Evolutionary conservation across 202 grass and related monocot genomes (phyloP), one percentile per base, ranked within the genome.

Genomic region (Eragrostis tef): DNA sequence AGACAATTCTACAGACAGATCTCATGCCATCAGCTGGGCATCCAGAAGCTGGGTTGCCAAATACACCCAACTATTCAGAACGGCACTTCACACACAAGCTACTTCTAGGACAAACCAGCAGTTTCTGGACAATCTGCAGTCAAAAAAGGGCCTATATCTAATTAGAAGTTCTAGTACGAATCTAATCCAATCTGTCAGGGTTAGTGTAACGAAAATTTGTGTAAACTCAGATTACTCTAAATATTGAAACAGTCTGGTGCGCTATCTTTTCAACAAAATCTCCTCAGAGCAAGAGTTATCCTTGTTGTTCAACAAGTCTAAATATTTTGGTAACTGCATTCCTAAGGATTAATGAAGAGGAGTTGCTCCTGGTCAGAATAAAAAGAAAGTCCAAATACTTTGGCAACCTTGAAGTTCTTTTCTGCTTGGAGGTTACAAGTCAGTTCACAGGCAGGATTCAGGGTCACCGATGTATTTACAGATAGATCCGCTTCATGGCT

Each of bases 151-250:
- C 34, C 20, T 25, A 43, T 21, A 43, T 75, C 72, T 59, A 61
- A 76, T 60, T 60, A 16, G 22, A 9, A 10, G 3, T 17, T 10
- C 9, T 25, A 4, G 3, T 11, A 58, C 2, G 7, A 20, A 39
- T 25, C 13, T 64, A 27, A 73, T 25, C 10, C 27, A 58, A 81
- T 61, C 44, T 76, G 66, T 53, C n/a, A 81, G 45, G 44, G 29
- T 11, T 51, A 64, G 74, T 50, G 12, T 29, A 24, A 77, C 29
- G 10, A 46, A 47, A 63, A 63, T 12, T 47, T 63, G 22, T 17
- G 13, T 24, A 75, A 63, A 44, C 9, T 29, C 74, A 62, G 57
- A 61, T 60, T 39, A 76, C 20, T 69, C 27, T 21, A 42, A 41
- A 31, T 44, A 66, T 19, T 66, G 39, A 59, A 66, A 41, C 27